Evolutionary conservation across 176 grass and related monocot species (phyloP).

Genomic region (Rhynchospora breviuscula): DNA sequence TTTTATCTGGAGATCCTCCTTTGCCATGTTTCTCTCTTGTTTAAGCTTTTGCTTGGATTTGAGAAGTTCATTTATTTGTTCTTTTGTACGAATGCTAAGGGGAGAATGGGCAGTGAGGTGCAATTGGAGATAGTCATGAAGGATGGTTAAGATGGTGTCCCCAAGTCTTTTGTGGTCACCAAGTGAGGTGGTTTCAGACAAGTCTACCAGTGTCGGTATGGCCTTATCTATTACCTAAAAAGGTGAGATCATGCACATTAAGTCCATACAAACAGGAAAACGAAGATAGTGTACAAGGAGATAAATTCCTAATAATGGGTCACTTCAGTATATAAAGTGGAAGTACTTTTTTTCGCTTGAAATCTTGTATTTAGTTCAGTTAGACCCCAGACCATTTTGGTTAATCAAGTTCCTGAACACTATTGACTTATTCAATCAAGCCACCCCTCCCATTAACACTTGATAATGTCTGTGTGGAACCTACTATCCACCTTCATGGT

Average conservation of each 20-base stretch:
- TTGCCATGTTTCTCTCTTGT: slow-evolving; percentile 81
- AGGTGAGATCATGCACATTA: not conserved
- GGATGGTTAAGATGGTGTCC: slow-evolving; percentile 52
- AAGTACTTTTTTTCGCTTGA: not conserved
- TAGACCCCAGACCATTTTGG: not conserved
- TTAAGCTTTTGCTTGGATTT: slow-evolving; percentile 74
- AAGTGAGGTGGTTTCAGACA: slow-evolving; percentile 49
- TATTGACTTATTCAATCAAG: not conserved
- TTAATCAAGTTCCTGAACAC: not conserved
- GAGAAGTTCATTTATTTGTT: slow-evolving; percentile 66
- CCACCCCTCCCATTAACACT: not conserved
- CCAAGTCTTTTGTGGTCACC: slow-evolving; percentile 79
- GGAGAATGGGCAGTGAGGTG: slow-evolving; percentile 36
- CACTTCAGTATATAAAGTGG: not conserved
- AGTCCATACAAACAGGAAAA: not conserved
- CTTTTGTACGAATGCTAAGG: slow-evolving; percentile 51
- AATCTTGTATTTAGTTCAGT: not conserved
- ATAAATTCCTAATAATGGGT: not conserved
- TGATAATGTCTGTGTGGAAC: not conserved
- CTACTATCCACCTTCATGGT: not conserved
- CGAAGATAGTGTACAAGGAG: not conserved
- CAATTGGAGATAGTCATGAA: slow-evolving; percentile 65
- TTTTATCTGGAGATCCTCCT: slow-evolving; percentile 93
- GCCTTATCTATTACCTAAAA: slow-evolving; percentile 70
- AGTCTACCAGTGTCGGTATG: slow-evolving; percentile 61